phyloP scores from a whole-genome alignment of 495 filamentous ascomycete genomes.

The Podospora pseudocomata region DNA sequence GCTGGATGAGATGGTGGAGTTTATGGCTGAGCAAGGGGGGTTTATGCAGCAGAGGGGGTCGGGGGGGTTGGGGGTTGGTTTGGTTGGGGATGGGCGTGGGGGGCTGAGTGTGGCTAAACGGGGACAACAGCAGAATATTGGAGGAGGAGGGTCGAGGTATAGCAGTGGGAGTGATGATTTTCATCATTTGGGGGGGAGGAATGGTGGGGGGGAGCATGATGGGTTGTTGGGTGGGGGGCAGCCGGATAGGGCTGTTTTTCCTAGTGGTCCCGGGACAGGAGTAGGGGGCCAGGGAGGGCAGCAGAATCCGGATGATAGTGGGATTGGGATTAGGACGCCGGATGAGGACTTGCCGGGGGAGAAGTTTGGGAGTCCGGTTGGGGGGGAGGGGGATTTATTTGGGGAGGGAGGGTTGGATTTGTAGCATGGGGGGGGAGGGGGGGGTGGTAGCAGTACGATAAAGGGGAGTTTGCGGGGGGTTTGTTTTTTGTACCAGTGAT shows the following conservation, averaged over 20 bases:
- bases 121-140: slow-evolving; percentile 17
- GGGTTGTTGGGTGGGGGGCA: slow-evolving; percentile 30
- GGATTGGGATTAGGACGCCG: slow-evolving; percentile 61
- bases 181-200: slow-evolving; percentile 27
- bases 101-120: slow-evolving; percentile 28
- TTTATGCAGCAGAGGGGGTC: slow-evolving; percentile 61
- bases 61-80: background rate
- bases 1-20: slow-evolving; percentile 91
- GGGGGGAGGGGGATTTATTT: background rate
- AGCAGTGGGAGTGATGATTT: slow-evolving; percentile 46
- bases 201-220: too few species aligned
- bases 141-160: slow-evolving; percentile 34
- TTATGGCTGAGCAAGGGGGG: slow-evolving; percentile 87
- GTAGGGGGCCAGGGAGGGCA: slow-evolving; percentile 27
- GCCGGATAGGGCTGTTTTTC: slow-evolving; percentile 43
- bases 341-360: slow-evolving; percentile 55
- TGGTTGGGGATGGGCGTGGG: slow-evolving; percentile 11
- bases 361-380: slow-evolving; percentile 40
- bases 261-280: slow-evolving; percentile 26
- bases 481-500: background rate
- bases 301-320: slow-evolving; percentile 61
- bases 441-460: background rate
- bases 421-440: background rate
- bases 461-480: background rate
- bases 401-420: background rate